phyloP scores from a whole-genome alignment of 345 rosid genomes.

The Syzygium aromaticum region DNA sequence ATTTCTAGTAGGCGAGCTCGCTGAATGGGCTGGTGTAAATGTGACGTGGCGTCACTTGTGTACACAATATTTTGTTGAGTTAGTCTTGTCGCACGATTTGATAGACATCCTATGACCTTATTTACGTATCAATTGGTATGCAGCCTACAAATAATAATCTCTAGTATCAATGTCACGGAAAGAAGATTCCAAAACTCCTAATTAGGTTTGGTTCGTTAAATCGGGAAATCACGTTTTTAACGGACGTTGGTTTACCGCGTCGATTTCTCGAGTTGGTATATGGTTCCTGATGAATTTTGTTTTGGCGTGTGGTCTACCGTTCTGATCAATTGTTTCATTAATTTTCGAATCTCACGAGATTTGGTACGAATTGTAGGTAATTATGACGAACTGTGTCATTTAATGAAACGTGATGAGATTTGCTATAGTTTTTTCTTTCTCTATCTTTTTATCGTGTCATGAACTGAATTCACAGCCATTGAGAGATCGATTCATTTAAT shows the following conservation, averaged over 20 bases:
- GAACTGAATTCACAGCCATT: not conserved
- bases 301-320: accelerated
- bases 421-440: not conserved
- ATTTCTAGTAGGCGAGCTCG: too few relatives aligned
- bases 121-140: not conserved
- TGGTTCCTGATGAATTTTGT: accelerated
- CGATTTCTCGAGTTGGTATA: accelerated
- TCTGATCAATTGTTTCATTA: accelerated
- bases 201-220: not conserved
- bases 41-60: too few relatives aligned
- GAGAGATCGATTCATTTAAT: not conserved
- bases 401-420: not conserved
- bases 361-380: not conserved
- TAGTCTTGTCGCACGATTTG: not conserved
- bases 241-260: accelerated
- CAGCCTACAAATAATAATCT: not conserved
- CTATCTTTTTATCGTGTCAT: not conserved
- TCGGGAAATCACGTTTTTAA: not conserved
- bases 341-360: not conserved
- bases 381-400: not conserved
- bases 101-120: not conserved
- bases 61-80: too few relatives aligned
- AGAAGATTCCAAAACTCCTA: not conserved
- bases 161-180: not conserved
- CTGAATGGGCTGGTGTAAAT: too few relatives aligned